Evolutionary conservation across 805 yeast genomes (phyloP), one percentile per base, ranked within the genome.

Genomic region (Myxozyma mucilagina): DNA sequence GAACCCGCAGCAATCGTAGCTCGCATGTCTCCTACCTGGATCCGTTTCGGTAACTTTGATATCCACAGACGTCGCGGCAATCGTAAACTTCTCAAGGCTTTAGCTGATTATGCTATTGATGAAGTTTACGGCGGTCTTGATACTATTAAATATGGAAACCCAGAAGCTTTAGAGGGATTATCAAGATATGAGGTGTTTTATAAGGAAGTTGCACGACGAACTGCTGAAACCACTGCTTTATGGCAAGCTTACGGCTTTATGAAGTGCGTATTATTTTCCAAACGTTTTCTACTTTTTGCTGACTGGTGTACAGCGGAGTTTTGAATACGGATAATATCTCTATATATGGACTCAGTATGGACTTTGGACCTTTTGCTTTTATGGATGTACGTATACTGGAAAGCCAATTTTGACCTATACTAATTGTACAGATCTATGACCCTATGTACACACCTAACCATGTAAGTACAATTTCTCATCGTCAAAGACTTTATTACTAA

Each of bases 291-390:
- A 42, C 35, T 18, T n/a, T 7, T 18, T 14, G 29, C 29, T 24
- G 29, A 24, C 29, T 24, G 4, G 29, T 24, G n/a, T 7, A 3
- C 20, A 60, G 63, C 70, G 99, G 99, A 13, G 98, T 94, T 4
- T 77, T 94, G 58, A 93, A 93, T 72, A 92, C 98, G 0, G 99
- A 93, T 71, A 93, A 93, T 71, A 90, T 97, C 0, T 89, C 97
- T 0, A 80, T 93, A n/a, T 70, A 87, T 47, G 99, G 99, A 0
- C 76, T 91, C 10, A 83, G 96, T 0, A 82, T 94, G 74, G 99
- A 93, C 74, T 94, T 87, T 73, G 99, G 98, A 2, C 98, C 99
- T 0, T 94, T 89, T 75, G 89, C 96, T 38, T 65, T 65, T 50
- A 65, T 65, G 68, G 68, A 65, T 47, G 61, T 60, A 35, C 7